phyloP scores from a whole-genome alignment of 2,329 filamentous ascomycete species.

The Sporothrix variecibatus region DNA sequence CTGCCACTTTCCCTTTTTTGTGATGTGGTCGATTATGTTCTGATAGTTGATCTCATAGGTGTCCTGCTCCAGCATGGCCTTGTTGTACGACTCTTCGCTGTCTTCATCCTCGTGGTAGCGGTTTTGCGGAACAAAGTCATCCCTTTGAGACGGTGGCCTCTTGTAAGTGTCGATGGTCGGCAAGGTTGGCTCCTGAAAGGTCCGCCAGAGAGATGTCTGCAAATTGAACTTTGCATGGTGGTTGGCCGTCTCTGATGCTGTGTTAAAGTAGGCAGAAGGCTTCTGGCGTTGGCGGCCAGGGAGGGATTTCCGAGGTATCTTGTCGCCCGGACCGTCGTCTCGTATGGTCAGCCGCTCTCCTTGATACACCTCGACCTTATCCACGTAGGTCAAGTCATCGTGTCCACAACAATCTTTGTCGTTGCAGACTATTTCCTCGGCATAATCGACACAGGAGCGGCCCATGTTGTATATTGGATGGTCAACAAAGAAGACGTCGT shows the following conservation, averaged over 20 bases:
- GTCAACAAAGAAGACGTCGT: background rate
- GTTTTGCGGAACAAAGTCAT: background rate
- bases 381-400: background rate
- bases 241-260: background rate
- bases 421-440: background rate
- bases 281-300: background rate
- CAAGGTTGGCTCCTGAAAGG: background rate
- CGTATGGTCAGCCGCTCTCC: background rate
- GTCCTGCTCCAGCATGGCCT: background rate
- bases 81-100: background rate
- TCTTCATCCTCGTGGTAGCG: background rate
- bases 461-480: background rate
- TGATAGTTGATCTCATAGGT: background rate
- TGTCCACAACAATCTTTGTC: background rate
- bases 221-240: conserved; percentile 1
- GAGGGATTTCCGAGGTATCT: background rate
- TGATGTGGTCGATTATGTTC: background rate
- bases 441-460: background rate
- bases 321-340: background rate
- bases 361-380: conserved; percentile 2
- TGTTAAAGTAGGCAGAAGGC: background rate
- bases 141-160: background rate
- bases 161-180: background rate
- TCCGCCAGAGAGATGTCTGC: conserved; percentile 21
- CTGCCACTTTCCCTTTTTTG: background rate